Evolutionary conservation across 2,329 filamentous ascomycete species (phyloP), one percentile per base, ranked within the genome.

Genomic region (Aspergillus hiratsukae): DNA sequence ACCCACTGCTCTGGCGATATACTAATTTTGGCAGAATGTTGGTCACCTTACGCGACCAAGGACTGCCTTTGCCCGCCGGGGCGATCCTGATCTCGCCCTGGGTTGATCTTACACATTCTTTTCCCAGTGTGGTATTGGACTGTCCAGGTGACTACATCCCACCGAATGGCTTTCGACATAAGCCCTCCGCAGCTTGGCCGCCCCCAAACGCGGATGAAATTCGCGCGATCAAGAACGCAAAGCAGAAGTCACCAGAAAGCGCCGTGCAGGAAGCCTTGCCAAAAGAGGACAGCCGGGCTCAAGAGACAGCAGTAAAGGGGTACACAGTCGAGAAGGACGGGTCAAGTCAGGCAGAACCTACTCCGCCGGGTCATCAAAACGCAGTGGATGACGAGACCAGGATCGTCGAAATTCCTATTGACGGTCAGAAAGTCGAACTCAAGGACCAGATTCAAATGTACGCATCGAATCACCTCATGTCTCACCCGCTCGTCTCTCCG

Each of bases 61-160:
- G 87, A 0, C 78, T 96, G 14, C 89, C 93, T 5, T 74, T 97
- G 27, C 94, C 94, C 0, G 92, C 94, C 1, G 94, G 94, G 1
- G 92, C 89, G 4, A 87, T 97, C 48, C 79, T 97, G 43, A 89
- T 97, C 52, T 96, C 91, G 51, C 94, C 94, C 0, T 99, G 94
- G 94, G 91, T 93, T 8, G 94, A 99, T 70, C 77, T 97, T 53
- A 96, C 91, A 0, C 93, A 97, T 70, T 97, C 92, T 0, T 97
- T 97, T 61, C 94, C 94, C 0, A 97, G 92, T 62, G 83, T 96
- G n/a, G 82, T 84, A 2, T 83, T 80, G 4, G 84, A 91, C 43
- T 86, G 84, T 51, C 83, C 84, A 0, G 75, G 90, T 51, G 94
- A 99, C 70, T 97, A 97, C 65, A 93, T 99, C 35, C 94, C 94